Evolutionary conservation across 257 asterid genomes (phyloP).

Genomic region (Solanum acaule): DNA sequence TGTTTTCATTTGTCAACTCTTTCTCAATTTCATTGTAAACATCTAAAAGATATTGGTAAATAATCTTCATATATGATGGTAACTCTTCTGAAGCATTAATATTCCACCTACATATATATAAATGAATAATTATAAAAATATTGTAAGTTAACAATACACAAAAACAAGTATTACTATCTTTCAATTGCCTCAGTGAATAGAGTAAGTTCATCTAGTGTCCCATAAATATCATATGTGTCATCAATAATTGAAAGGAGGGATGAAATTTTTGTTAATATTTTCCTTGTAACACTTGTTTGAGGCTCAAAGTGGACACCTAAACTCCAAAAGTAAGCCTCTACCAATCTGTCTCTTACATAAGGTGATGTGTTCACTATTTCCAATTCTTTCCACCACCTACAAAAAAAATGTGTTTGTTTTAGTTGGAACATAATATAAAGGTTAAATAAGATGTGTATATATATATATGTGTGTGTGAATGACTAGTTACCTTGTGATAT

Average conservation of each 20-base stretch:
- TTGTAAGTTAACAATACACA: background rate
- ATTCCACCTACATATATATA: background rate
- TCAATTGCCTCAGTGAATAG: background rate
- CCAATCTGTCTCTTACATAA: slow-evolving; percentile 27
- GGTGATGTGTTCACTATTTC: slow-evolving; percentile 2
- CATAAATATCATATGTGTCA: background rate
- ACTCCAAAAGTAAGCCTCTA: slow-evolving; percentile 20
- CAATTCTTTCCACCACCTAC: slow-evolving; percentile 25
- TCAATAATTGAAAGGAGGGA: background rate
- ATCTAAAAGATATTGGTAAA: background rate
- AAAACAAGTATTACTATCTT: background rate
- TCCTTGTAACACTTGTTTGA: background rate
- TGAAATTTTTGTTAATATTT: background rate
- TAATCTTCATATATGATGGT: background rate
- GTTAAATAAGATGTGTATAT: no score
- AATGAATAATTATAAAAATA: background rate
- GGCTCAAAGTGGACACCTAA: slow-evolving; percentile 28
- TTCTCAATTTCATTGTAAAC: background rate
- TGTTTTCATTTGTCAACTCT: background rate
- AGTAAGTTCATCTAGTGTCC: background rate
- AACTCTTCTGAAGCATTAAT: background rate
- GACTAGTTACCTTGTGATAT: background rate
- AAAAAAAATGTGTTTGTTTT: background rate
- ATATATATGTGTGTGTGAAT: no score
- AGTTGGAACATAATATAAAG: background rate